These are phyloP conservation scores for Musa acuminata DNA, from an alignment of 176 grass and related monocot species.

Conservation along the genomic window DNA sequence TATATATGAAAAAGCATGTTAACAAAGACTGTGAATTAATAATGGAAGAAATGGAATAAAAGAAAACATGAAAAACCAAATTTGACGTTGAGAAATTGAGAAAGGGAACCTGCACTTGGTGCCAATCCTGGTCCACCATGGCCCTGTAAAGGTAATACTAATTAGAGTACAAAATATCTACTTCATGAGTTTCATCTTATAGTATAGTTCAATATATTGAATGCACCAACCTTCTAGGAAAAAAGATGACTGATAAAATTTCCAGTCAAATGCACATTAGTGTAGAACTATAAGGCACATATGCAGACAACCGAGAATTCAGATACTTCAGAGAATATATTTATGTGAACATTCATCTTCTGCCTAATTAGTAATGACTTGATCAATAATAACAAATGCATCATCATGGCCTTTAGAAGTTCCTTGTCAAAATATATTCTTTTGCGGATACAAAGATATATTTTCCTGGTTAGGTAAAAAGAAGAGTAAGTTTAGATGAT, in stretches of 20 bases:
- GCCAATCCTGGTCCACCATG: constrained; percentile 91
- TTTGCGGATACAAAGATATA: too few relatives aligned
- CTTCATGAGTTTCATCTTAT: neutral
- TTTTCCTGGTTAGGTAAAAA: too few relatives aligned
- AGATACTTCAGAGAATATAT: neutral
- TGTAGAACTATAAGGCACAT: neutral
- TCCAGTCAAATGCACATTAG: too few relatives aligned
- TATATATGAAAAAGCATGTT: neutral
- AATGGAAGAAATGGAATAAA: neutral
- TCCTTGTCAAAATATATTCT: too few relatives aligned
- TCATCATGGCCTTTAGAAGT: too few relatives aligned
- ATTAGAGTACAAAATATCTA: neutral
- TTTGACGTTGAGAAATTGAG: constrained; percentile 1
- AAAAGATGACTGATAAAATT: too few relatives aligned
- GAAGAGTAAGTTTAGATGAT: too few relatives aligned
- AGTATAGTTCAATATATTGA: neutral
- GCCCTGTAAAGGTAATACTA: constrained; percentile 46
- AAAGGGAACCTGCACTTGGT: constrained; percentile 51
- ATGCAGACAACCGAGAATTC: neutral
- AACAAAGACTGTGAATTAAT: neutral
- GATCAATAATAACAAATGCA: neutral
- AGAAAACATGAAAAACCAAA: constrained; percentile 10
- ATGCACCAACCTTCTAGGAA: too few relatives aligned
- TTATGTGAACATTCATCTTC: neutral
- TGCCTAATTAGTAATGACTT: neutral